Percentiles rank a stretch among this genome's conserved stretches.
Conservation (phyloP, 768 basidiomycete species). For the Galerina sulciceps region DNA sequence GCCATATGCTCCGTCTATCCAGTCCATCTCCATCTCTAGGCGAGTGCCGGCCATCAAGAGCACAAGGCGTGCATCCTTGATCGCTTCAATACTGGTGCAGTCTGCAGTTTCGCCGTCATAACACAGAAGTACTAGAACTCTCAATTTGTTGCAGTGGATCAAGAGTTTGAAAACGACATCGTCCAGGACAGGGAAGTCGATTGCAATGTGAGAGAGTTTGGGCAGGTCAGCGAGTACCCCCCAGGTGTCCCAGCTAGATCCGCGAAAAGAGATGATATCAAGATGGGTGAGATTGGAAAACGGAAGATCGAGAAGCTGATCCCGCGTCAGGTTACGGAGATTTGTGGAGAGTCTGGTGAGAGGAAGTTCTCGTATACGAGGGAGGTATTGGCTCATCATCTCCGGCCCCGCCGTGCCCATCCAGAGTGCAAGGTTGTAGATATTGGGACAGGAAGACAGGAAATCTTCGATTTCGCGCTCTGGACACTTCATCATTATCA, state of each 20-base stretch:
- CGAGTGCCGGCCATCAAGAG: background rate
- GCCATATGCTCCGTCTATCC: background rate
- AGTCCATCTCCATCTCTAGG: background rate
- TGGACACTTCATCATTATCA: background rate
- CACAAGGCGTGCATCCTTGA: background rate
- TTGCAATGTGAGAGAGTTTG: background rate
- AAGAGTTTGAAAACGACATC: background rate
- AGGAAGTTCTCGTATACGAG: background rate
- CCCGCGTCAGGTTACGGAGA: background rate
- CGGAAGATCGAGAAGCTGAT: background rate
- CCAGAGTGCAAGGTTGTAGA: background rate
- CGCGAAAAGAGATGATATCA: background rate
- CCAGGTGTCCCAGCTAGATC: background rate
- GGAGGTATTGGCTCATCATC: background rate
- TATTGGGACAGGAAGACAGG: background rate
- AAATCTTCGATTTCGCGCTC: background rate
- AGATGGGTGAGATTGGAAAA: constrained; percentile 4
- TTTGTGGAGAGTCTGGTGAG: background rate
- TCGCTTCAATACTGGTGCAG: background rate
- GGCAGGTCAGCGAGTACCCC: background rate
- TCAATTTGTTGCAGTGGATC: background rate
- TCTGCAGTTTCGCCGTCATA: background rate
- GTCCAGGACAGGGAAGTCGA: background rate
- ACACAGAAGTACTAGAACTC: background rate
- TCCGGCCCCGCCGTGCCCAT: too few species aligned